Evolutionary conservation across 2,329 filamentous ascomycete genomes (phyloP).

Genomic region (Furcasterigmium furcatum): DNA sequence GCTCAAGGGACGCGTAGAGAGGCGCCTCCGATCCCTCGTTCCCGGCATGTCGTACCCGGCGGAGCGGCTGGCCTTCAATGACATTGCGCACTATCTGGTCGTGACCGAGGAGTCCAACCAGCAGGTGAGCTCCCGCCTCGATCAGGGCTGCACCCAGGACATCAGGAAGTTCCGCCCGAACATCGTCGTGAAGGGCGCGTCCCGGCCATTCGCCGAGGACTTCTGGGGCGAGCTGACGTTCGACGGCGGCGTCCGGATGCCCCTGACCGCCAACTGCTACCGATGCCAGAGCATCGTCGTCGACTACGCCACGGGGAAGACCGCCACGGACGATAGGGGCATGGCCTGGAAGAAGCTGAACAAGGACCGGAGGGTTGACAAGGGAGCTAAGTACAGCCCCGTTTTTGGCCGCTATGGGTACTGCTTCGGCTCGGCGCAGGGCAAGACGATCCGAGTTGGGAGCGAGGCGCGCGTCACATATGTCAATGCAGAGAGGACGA

Average conservation of each 20-base stretch:
- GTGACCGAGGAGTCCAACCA: no score
- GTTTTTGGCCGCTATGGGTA: constrained; percentile 5
- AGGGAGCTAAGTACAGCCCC: constrained; percentile 3
- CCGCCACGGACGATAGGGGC: constrained; percentile 1
- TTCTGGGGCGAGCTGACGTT: constrained; percentile 6
- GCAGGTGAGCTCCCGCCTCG: background rate
- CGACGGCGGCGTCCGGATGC: constrained; percentile 1
- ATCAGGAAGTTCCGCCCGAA: constrained; percentile 4
- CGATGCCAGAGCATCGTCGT: constrained; percentile 6
- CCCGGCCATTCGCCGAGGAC: constrained; percentile 2
- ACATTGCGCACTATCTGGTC: no score
- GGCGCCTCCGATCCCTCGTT: no score
- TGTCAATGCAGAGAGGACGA: no score
- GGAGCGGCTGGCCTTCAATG: no score
- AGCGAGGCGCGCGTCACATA: no score
- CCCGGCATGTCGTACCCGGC: no score
- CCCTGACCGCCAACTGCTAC: constrained; percentile 3
- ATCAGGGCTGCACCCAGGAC: background rate
- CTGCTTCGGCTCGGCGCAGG: no score
- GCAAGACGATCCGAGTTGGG: no score
- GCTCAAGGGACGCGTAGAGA: no score
- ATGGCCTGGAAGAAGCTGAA: constrained; percentile 6
- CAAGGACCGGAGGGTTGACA: constrained; percentile 3
- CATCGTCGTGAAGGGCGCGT: constrained; percentile 4
- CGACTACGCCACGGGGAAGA: constrained; percentile 4